phyloP scores from a whole-genome alignment of 225 moss, liverwort and hornwort genomes.

The Anthoceros angustus region DNA sequence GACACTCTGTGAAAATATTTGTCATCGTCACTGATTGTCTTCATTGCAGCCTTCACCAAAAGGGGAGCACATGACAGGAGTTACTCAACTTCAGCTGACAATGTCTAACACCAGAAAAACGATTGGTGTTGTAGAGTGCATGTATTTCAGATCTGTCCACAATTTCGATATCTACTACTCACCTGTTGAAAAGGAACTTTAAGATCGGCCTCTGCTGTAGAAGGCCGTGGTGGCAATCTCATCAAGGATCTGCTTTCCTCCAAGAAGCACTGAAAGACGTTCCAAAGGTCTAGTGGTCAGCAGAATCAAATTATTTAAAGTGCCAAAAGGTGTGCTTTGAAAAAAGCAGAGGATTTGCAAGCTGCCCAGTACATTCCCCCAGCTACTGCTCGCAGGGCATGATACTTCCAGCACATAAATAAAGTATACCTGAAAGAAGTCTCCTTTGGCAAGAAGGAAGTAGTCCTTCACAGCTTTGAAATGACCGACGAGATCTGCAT shows the following conservation, averaged over 20 bases:
- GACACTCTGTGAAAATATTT: constrained; percentile 92
- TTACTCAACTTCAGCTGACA: not conserved
- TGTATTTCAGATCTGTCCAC: not conserved
- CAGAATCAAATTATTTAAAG: not conserved
- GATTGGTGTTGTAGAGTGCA: not conserved
- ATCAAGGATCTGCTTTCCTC: constrained; percentile 93
- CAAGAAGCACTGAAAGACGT: constrained; percentile 67
- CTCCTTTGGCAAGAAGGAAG: constrained; percentile 96
- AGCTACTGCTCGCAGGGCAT: not conserved
- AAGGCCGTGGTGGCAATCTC: constrained; percentile 82
- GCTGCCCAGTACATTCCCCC: not conserved
- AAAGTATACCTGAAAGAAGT: constrained; percentile 86
- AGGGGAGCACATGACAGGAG: not conserved
- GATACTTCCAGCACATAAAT: not conserved
- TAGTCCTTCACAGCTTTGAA: constrained; percentile 95
- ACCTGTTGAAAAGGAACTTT: constrained; percentile 99
- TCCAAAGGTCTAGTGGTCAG: not conserved
- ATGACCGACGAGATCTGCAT: constrained; percentile 92
- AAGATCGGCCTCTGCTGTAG: constrained; percentile 90
- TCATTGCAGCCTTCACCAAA: constrained; percentile 61
- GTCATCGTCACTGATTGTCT: constrained; percentile 97
- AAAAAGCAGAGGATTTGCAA: not conserved
- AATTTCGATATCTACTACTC: constrained; percentile 1
- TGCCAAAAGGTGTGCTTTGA: not conserved
- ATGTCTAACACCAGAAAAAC: not conserved